These are phyloP conservation scores for Diaporthe sp. DNA, from an alignment of 2,329 filamentous ascomycete species.

Conservation along the genomic window DNA sequence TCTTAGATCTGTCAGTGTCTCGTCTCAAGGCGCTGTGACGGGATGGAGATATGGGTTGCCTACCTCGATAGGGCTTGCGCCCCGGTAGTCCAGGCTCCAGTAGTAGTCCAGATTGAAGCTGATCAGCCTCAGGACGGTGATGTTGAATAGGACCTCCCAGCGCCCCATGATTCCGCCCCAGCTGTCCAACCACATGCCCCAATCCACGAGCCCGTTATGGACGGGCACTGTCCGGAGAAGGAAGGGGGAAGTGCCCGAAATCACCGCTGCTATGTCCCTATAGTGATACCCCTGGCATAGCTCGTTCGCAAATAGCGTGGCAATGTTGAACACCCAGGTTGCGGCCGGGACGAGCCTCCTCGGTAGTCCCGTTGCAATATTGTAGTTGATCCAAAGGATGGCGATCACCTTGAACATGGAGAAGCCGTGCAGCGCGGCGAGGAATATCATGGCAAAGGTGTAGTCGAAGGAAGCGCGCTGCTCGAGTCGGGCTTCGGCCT, in stretches of 20 bases:
- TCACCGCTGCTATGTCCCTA: conserved; percentile 66
- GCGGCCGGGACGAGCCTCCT: conserved; percentile 75
- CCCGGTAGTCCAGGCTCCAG: conserved; percentile 80
- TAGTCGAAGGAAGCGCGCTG: conserved; percentile 86
- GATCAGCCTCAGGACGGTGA: conserved; percentile 90
- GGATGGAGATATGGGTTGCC: conserved; percentile 43
- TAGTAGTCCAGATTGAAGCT: conserved; percentile 98
- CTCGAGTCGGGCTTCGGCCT: conserved; percentile 68
- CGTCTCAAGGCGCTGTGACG: not conserved
- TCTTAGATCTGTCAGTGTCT: conserved; percentile 80
- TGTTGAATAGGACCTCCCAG: conserved; percentile 98
- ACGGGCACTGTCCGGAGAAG: conserved; percentile 43
- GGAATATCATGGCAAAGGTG: conserved; percentile 81
- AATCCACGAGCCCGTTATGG: conserved; percentile 57
- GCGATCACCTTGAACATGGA: conserved; percentile 84
- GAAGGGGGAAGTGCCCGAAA: conserved; percentile 47
- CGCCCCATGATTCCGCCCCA: conserved; percentile 85
- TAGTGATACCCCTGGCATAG: conserved; percentile 81
- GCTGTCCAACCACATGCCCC: conserved; percentile 79
- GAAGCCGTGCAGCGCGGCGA: conserved; percentile 84
- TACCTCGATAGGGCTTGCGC: conserved; percentile 83
- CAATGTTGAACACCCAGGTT: conserved; percentile 93
- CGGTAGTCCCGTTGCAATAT: conserved; percentile 78
- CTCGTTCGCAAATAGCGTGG: conserved; percentile 90
- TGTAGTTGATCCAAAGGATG: conserved; percentile 86